Conservation (phyloP, 2,329 filamentous ascomycete species). For the Dactylonectria estremocensis region DNA sequence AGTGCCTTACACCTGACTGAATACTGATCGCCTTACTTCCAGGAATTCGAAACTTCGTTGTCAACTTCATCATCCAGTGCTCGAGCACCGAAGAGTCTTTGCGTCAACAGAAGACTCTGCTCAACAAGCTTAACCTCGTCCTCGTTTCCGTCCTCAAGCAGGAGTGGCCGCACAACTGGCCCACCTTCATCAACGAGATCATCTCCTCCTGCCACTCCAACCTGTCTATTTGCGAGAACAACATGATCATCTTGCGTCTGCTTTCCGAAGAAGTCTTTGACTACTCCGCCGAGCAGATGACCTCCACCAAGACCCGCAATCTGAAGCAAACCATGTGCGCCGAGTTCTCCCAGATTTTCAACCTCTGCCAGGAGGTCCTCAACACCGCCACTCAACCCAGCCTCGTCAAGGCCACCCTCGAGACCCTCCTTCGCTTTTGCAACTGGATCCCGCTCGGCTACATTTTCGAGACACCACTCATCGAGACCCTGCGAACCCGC, state of each 20-base stretch:
- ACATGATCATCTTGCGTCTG: conserved; percentile 97
- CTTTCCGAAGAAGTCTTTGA: conserved; percentile 99
- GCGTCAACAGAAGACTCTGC: conserved; percentile 85
- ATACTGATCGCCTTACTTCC: conserved; percentile 37
- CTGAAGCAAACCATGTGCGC: conserved; percentile 99
- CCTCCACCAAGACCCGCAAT: conserved; percentile 95
- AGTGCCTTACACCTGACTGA: conserved; percentile 11
- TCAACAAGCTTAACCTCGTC: conserved; percentile 99
- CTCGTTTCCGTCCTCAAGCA: conserved; percentile 98
- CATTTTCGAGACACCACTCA: conserved; percentile 97
- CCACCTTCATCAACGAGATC: conserved; percentile 99
- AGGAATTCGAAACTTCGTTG: conserved; percentile 99
- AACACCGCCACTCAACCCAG: conserved; percentile 90
- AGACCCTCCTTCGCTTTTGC: conserved; percentile 95
- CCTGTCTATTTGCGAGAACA: conserved; percentile 98
- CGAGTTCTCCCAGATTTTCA: conserved; percentile 98
- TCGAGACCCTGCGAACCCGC: conserved; percentile 91
- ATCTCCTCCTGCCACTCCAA: conserved; percentile 96
- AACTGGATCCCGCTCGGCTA: conserved; percentile 99
- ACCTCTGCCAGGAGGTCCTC: conserved; percentile 95
- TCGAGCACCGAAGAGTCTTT: conserved; percentile 92
- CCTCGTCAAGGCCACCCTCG: conserved; percentile 95
- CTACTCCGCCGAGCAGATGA: conserved; percentile 99
- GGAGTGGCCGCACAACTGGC: conserved; percentile 99
- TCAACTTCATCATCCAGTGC: conserved; percentile 97